Evolutionary conservation across 2,329 filamentous ascomycete species (phyloP).

Genomic region (Colletotrichum sp.): DNA sequence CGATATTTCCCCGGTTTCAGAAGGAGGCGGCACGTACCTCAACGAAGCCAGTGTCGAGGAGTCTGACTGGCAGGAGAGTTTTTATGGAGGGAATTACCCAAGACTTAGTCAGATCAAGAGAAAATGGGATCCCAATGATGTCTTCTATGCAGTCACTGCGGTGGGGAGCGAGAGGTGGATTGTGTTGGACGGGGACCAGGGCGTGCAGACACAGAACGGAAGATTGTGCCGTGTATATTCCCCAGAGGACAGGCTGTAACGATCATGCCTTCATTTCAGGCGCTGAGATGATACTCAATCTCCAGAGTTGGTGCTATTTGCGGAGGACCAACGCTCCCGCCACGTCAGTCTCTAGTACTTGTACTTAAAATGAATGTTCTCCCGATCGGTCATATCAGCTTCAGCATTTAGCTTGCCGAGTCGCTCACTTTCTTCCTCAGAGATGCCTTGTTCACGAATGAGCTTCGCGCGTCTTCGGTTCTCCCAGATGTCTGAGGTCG

Average conservation of each 20-base stretch:
- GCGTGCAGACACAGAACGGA: background rate
- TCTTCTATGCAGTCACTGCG: slow-evolving; percentile 30
- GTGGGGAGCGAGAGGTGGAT: slow-evolving; percentile 31
- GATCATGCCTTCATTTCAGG: background rate
- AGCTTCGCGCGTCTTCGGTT: background rate
- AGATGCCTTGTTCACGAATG: background rate
- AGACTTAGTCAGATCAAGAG: slow-evolving; percentile 30
- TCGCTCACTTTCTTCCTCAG: slow-evolving; percentile 26
- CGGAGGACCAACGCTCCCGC: background rate
- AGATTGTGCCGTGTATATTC: background rate
- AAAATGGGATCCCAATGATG: slow-evolving; percentile 29
- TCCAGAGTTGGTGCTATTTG: background rate
- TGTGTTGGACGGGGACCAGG: background rate
- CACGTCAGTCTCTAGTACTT: slow-evolving; percentile 1
- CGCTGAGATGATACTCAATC: background rate
- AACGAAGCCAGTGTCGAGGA: slow-evolving; percentile 35
- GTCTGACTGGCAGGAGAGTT: slow-evolving; percentile 29
- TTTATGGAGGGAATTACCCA: slow-evolving; percentile 32
- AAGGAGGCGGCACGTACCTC: slow-evolving; percentile 27
- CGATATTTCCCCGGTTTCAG: background rate
- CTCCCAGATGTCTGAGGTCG: background rate
- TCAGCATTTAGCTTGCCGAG: slow-evolving; percentile 30
- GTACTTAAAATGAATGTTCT: slow-evolving; percentile 29
- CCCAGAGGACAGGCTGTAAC: background rate
- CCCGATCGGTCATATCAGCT: slow-evolving; percentile 27